Evolutionary conservation across 2,329 filamentous ascomycete genomes (phyloP).

Genomic region (Mariannaea elegans): DNA sequence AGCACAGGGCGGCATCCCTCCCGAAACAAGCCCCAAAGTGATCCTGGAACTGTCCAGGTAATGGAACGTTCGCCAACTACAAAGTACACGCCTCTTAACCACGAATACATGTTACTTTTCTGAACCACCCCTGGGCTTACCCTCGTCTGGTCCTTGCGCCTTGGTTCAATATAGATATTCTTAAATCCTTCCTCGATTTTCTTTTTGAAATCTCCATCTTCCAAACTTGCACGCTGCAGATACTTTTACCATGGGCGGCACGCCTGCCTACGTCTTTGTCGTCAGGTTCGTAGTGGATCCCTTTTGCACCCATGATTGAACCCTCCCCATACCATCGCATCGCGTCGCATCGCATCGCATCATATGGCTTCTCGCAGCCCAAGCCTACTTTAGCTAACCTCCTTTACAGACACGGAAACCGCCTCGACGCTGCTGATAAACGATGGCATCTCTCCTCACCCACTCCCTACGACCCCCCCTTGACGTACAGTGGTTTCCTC

Average conservation of each 20-base stretch:
- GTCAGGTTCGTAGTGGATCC: conserved; percentile 48
- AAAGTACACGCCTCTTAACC: conserved; percentile 9
- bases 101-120: conserved; percentile 2
- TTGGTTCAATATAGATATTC: conserved; percentile 8
- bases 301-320: conserved; percentile 33
- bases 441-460: conserved; percentile 94
- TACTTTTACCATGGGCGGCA: conserved; percentile 49
- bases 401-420: conserved; percentile 79
- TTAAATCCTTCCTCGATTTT: conserved; percentile 17
- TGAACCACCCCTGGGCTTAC: conserved; percentile 11
- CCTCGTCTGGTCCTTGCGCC: conserved; percentile 4
- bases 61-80: conserved; percentile 2
- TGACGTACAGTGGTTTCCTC: conserved; percentile 94
- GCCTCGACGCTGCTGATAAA: conserved; percentile 93
- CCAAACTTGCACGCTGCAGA: conserved; percentile 6
- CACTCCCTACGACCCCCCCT: conserved; percentile 92
- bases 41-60: conserved; percentile 20
- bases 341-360: conserved; percentile 7
- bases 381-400: conserved; percentile 23
- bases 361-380: conserved; percentile 4
- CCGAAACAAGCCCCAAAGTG: conserved; percentile 11
- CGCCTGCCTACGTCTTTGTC: conserved; percentile 55
- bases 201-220: conserved; percentile 1
- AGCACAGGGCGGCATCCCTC: conserved; percentile 8
- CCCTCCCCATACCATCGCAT: not conserved